A percentile compares a stretch with the other conserved stretches of the same genome.
Conservation (phyloP, 2,329 filamentous ascomycete species). For the Lachnellula arida region DNA sequence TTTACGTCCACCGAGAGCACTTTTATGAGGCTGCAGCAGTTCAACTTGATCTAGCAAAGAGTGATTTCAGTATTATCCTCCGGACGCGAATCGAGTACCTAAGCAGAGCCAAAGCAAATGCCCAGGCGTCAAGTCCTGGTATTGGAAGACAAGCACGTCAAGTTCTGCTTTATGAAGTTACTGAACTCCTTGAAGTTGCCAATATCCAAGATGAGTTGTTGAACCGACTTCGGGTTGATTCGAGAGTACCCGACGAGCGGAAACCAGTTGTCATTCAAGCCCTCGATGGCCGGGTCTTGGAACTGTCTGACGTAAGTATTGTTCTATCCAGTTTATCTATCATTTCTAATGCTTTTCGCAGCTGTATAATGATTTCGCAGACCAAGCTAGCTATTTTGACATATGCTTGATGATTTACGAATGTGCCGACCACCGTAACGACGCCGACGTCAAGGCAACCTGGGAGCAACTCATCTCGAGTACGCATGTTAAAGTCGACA, state of each 20-base stretch:
- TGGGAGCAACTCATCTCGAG: slow-evolving; percentile 80
- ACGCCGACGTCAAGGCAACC: slow-evolving; percentile 75
- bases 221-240: slow-evolving; percentile 69
- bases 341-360: slow-evolving; percentile 34
- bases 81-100: slow-evolving; percentile 86
- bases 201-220: slow-evolving; percentile 93
- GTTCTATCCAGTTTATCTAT: background rate
- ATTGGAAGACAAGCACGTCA: slow-evolving; percentile 78
- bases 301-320: slow-evolving; percentile 66
- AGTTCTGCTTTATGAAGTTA: slow-evolving; percentile 76
- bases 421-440: slow-evolving; percentile 83
- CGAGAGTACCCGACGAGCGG: slow-evolving; percentile 60
- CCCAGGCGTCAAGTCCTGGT: slow-evolving; percentile 74
- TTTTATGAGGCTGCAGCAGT: slow-evolving; percentile 87
- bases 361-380: slow-evolving; percentile 91
- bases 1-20: slow-evolving; percentile 77
- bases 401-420: slow-evolving; percentile 91
- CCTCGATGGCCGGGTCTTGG: slow-evolving; percentile 73
- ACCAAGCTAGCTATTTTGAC: slow-evolving; percentile 89
- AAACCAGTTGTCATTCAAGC: slow-evolving; percentile 59
- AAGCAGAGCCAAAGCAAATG: slow-evolving; percentile 86
- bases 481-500: slow-evolving; percentile 50
- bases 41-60: slow-evolving; percentile 77
- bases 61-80: slow-evolving; percentile 73
- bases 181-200: slow-evolving; percentile 83